Conservation (phyloP, 208 protist genomes). For the Angomonas ambiguus region DNA sequence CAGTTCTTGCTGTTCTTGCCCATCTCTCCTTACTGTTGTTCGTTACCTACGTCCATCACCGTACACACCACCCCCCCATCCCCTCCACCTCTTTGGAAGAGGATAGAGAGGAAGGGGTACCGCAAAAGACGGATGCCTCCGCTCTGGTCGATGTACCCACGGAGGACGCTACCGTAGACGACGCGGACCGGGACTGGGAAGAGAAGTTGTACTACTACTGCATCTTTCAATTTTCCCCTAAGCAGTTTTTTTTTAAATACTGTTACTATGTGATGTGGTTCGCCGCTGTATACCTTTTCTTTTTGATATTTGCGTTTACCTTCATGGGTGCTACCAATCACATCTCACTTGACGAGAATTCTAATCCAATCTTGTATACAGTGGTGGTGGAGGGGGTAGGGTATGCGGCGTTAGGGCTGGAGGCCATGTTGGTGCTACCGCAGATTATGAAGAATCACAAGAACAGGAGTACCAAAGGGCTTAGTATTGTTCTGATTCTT, state of each 20-base stretch:
- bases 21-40: slow-evolving; percentile 45
- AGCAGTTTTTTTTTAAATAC: background rate
- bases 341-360: background rate
- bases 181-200: background rate
- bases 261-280: background rate
- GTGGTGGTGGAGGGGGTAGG: slow-evolving; percentile 31
- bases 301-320: background rate
- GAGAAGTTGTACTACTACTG: background rate
- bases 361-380: background rate
- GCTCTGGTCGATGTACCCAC: background rate
- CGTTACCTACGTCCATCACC: slow-evolving; percentile 22
- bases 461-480: slow-evolving; percentile 53
- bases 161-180: background rate
- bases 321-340: no score
- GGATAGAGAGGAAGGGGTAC: background rate
- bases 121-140: background rate
- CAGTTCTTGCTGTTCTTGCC: slow-evolving; percentile 43
- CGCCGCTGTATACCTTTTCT: background rate
- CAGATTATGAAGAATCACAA: slow-evolving; percentile 75
- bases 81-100: background rate
- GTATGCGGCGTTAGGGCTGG: slow-evolving; percentile 57
- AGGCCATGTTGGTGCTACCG: slow-evolving; percentile 62
- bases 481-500: slow-evolving; percentile 54
- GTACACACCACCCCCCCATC: background rate
- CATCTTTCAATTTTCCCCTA: background rate